Evolutionary conservation across 2,329 filamentous ascomycete genomes (phyloP).

Genomic region (Colletotrichum sublineola): DNA sequence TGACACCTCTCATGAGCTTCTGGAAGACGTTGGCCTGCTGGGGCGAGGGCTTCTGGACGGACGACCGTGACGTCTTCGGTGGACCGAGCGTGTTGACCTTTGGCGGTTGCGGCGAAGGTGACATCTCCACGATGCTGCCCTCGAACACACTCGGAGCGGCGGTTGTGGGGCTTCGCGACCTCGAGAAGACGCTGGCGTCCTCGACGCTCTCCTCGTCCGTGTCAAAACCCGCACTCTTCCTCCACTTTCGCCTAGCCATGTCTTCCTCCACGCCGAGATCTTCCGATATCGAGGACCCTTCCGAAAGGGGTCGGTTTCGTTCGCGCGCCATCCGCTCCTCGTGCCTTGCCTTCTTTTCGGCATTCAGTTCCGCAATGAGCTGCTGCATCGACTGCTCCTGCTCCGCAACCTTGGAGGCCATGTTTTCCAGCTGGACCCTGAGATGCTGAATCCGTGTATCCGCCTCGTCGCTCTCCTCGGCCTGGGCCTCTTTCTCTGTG

Average conservation of each 20-base stretch:
- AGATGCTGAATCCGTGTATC: constrained; percentile 65
- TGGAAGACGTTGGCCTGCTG: constrained; percentile 52
- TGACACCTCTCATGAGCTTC: constrained; percentile 58
- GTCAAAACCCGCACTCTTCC: constrained; percentile 58
- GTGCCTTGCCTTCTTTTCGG: constrained; percentile 62
- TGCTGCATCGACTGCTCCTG: constrained; percentile 66
- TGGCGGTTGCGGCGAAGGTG: constrained; percentile 41
- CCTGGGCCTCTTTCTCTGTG: constrained; percentile 65
- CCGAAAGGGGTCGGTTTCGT: constrained; percentile 48
- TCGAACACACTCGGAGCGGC: constrained; percentile 55
- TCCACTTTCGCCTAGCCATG: constrained; percentile 56
- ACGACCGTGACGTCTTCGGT: constrained; percentile 7
- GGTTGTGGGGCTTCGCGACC: constrained; percentile 69
- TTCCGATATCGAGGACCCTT: constrained; percentile 62
- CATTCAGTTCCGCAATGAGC: constrained; percentile 64
- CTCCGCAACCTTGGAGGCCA: constrained; percentile 66
- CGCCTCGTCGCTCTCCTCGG: constrained; percentile 69
- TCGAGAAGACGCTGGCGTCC: constrained; percentile 71
- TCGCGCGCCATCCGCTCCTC: constrained; percentile 54
- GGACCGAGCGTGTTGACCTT: constrained; percentile 41
- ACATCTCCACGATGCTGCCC: constrained; percentile 41
- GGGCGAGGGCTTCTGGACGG: constrained; percentile 46
- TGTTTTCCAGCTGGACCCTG: constrained; percentile 71
- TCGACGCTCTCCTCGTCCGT: constrained; percentile 67
- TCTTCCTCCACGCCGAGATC: constrained; percentile 69